Evolutionary conservation across 768 basidiomycete genomes (phyloP), one percentile per base, ranked within the genome.

Genomic region (Boletellus emodensis): DNA sequence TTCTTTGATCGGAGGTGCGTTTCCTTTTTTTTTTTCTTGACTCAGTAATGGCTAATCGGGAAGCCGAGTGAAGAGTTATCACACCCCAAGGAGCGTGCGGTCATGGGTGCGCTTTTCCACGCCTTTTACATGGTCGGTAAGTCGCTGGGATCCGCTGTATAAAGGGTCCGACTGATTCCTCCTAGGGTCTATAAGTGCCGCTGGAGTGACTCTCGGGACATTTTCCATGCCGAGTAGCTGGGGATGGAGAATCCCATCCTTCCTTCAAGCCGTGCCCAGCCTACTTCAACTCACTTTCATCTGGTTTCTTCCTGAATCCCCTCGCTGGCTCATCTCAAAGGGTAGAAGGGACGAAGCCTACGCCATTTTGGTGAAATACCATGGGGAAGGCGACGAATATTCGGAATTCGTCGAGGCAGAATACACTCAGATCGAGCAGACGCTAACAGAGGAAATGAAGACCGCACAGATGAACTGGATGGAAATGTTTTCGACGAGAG

Each of bases 201-300:
- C 81, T 26, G 78, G 76, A 3, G 45, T 53, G 24, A 86, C 83
- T 0, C 75, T 85, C 30, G 81, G 82, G 4, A 86, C 85, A 0
- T 87, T 84, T 72, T 58, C 68, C 7, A 82, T 85, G 71, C 43
- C 56, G 0, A 76, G 58, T 46, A 73, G 80, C 58, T 83, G 81
- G 81, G 80, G 76, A 6, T 85, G 84, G 84, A 74, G 84, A 18
- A 81, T 84, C 22, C 84, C 82, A 0, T 52, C 52, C 1, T 79
- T 82, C 14, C 71, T 85, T 10, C 84, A 86, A 62, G 57, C 76
- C 18, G 58, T 74, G 1, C 83, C 83, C 2, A 77, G 75, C 52
- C 26, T 71, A 7, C 61, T 83, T 18, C 83, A 84, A 54, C 61
- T 84, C 30, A 50, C 55, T 17, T 80, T 84, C 64, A 70, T 83